These are phyloP conservation scores for Polygonum maritimum DNA, from an alignment of 148 eudicot species.

Conservation along the genomic window DNA sequence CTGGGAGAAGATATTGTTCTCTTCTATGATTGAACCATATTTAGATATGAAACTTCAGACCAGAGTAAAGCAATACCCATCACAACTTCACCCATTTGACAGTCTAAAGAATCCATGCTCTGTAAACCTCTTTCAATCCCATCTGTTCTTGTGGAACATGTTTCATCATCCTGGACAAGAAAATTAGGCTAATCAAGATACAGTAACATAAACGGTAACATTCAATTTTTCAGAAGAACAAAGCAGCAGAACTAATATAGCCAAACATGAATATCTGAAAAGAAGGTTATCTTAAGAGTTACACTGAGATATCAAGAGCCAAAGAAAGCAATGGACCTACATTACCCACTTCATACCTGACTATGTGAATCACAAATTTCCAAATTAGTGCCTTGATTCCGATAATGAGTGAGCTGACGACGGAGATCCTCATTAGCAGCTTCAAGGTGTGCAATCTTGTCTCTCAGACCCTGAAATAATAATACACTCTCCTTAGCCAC, in stretches of 20 bases:
- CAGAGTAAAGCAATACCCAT: constrained; percentile 32
- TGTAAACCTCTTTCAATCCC: constrained; percentile 79
- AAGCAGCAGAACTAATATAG: background rate
- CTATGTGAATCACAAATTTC: constrained; percentile 43
- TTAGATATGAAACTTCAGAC: background rate
- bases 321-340: background rate
- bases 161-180: constrained; percentile 36
- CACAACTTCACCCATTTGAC: constrained; percentile 57
- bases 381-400: constrained; percentile 43
- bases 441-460: constrained; percentile 88
- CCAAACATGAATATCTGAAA: background rate
- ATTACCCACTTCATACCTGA: constrained; percentile 33
- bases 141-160: constrained; percentile 50
- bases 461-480: constrained; percentile 53
- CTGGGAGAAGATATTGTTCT: background rate
- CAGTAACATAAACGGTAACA: background rate
- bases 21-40: background rate
- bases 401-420: constrained; percentile 65
- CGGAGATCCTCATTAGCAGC: constrained; percentile 80
- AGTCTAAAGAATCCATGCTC: constrained; percentile 74
- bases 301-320: background rate
- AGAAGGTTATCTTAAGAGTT: background rate
- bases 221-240: background rate
- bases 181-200: background rate
- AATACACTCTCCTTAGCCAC: background rate